These are phyloP conservation scores for Xerocomus spinulosus DNA, from an alignment of 768 basidiomycete genomes.

Conservation along the genomic window DNA sequence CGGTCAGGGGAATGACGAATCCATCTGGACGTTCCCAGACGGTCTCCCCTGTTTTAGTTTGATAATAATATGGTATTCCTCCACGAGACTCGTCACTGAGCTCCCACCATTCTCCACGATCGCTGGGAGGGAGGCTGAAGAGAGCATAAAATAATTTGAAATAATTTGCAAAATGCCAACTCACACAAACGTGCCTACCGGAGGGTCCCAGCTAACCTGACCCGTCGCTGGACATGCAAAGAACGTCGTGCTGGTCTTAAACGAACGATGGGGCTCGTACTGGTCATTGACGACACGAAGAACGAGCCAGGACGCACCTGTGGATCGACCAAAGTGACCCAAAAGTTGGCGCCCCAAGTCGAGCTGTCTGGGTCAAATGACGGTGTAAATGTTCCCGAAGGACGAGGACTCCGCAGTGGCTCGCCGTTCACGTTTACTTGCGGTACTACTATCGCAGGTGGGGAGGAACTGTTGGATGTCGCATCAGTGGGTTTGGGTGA, in stretches of 20 bases:
- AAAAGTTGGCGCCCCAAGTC: constrained; percentile 87
- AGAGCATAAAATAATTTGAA: constrained; percentile 13
- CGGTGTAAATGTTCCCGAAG: constrained; percentile 20
- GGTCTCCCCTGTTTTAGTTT: constrained; percentile 86
- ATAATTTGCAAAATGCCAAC: constrained; percentile 27
- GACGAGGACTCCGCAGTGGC: constrained; percentile 30
- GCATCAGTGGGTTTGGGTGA: constrained; percentile 7
- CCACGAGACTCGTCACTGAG: constrained; percentile 78
- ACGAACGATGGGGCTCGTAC: constrained; percentile 5
- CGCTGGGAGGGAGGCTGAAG: constrained; percentile 70
- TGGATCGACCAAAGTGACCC: constrained; percentile 92
- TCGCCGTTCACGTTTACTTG: constrained; percentile 35
- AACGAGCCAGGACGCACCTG: constrained; percentile 49
- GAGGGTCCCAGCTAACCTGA: constrained; percentile 90
- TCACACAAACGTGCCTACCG: constrained; percentile 84
- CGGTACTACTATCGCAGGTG: constrained; percentile 23
- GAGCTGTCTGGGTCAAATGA: constrained; percentile 36
- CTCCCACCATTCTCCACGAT: constrained; percentile 96
- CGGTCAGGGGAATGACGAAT: constrained; percentile 87
- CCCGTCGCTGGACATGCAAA: constrained; percentile 93
- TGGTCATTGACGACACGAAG: constrained; percentile 7
- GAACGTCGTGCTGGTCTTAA: constrained; percentile 62
- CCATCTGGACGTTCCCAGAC: constrained; percentile 89
- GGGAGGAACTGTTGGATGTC: constrained; percentile 10
- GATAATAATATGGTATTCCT: constrained; percentile 89